These are phyloP conservation scores for Pyrenochaeta sp. DNA, from an alignment of 2,329 filamentous ascomycete species.

Conservation along the genomic window DNA sequence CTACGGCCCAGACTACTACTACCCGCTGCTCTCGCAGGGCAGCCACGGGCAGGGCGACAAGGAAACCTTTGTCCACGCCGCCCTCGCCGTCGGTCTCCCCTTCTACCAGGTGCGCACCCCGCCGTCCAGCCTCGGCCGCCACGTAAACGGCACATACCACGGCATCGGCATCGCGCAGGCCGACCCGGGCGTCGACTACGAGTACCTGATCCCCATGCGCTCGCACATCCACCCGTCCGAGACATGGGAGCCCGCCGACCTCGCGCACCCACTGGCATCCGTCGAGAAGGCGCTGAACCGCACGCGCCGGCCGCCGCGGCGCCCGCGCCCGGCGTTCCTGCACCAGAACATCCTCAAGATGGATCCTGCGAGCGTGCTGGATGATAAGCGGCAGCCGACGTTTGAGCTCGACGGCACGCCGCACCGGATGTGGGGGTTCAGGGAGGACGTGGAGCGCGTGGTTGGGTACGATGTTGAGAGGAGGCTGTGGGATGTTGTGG, in stretches of 20 bases:
- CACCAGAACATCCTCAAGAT: slow-evolving; percentile 32
- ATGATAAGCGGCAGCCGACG: slow-evolving; percentile 3
- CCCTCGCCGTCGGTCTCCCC: slow-evolving; percentile 50
- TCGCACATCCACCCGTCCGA: slow-evolving; percentile 19
- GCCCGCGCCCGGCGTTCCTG: slow-evolving; percentile 25
- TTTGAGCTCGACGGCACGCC: slow-evolving; percentile 15
- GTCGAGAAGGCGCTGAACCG: slow-evolving; percentile 8
- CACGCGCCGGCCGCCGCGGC: slow-evolving; percentile 6
- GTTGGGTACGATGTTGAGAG: slow-evolving; percentile 36
- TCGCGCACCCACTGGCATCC: slow-evolving; percentile 1
- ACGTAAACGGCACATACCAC: slow-evolving; percentile 15
- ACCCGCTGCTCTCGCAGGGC: slow-evolving; percentile 56
- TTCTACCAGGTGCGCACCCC: slow-evolving; percentile 52
- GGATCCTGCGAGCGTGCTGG: slow-evolving; percentile 20
- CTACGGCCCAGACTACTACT: slow-evolving; percentile 61
- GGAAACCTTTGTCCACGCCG: slow-evolving; percentile 58
- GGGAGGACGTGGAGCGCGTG: slow-evolving; percentile 14
- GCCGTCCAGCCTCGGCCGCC: slow-evolving; percentile 41
- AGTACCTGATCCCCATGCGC: slow-evolving; percentile 21
- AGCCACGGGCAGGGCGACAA: slow-evolving; percentile 57
- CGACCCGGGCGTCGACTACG: slow-evolving; percentile 27
- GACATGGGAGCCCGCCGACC: slow-evolving; percentile 16
- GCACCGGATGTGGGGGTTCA: slow-evolving; percentile 30
- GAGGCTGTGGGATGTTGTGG: slow-evolving; percentile 30
- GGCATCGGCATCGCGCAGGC: slow-evolving; percentile 25